Percentiles rank a stretch among this genome's conserved stretches.
phyloP scores from a whole-genome alignment of 2,329 filamentous ascomycete genomes.

The Phaeoacremonium minimum region DNA sequence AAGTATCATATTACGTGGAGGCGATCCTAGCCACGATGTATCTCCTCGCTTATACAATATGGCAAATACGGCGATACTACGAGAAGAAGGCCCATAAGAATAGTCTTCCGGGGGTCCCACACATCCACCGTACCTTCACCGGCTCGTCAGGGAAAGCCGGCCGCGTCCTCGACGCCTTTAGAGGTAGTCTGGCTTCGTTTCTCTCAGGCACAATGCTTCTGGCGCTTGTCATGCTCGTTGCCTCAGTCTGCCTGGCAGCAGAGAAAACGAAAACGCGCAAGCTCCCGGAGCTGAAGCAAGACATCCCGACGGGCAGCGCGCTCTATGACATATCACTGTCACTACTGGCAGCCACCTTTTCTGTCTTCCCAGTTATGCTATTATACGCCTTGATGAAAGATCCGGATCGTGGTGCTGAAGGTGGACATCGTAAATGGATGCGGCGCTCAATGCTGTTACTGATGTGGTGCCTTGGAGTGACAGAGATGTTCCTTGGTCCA shows the following conservation, averaged over 20 bases:
- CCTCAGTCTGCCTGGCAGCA: conserved; percentile 10
- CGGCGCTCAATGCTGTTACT: conserved; percentile 7
- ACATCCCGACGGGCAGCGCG: conserved; percentile 8
- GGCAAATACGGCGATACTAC: conserved; percentile 5
- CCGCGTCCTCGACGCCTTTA: conserved; percentile 18
- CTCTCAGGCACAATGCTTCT: conserved; percentile 9
- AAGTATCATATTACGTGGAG: conserved; percentile 13
- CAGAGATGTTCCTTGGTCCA: conserved; percentile 10
- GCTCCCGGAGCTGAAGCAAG: neutral
- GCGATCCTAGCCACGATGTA: conserved; percentile 10
- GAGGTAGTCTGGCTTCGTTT: conserved; percentile 17
- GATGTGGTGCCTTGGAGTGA: conserved; percentile 8
- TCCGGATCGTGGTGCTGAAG: neutral
- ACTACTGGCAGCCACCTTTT: conserved; percentile 7
- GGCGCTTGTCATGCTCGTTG: conserved; percentile 11
- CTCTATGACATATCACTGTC: conserved; percentile 13
- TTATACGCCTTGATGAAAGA: conserved; percentile 9
- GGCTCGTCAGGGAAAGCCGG: conserved; percentile 14
- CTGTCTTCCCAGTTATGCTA: conserved; percentile 10
- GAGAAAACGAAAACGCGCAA: neutral
- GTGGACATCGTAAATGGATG: conserved; percentile 8
- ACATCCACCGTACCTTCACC: conserved; percentile 8
- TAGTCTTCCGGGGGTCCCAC: neutral
- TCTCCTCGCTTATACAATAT: conserved; percentile 7
- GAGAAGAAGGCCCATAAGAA: neutral